Percentiles rank a stretch among this genome's conserved stretches.
Evolutionary conservation across 768 basidiomycete species (phyloP).

Genomic region (Rhizopogon vulgaris): DNA sequence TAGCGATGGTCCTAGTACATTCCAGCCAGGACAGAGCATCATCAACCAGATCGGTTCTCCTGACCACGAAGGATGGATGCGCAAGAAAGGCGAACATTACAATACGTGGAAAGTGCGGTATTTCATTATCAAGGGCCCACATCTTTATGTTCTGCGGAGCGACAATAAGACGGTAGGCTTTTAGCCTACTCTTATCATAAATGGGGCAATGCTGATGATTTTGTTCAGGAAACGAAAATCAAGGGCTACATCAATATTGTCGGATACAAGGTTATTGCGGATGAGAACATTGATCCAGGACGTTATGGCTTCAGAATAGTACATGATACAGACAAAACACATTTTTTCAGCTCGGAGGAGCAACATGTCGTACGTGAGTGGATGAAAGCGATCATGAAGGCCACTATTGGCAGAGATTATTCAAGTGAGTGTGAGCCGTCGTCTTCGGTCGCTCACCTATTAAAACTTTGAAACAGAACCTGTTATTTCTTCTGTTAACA

Average conservation of each 20-base stretch:
- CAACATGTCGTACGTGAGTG: conserved; percentile 83
- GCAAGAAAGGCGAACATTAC: conserved; percentile 91
- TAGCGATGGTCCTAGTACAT: conserved; percentile 21
- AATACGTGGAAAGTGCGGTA: conserved; percentile 90
- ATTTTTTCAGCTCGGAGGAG: conserved; percentile 91
- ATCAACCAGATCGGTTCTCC: conserved; percentile 87
- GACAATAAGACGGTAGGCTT: conserved; percentile 45
- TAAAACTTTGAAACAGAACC: conserved; percentile 51
- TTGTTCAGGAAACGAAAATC: conserved; percentile 77
- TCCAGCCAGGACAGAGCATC: conserved; percentile 65
- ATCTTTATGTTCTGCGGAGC: conserved; percentile 83
- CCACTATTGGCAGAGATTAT: conserved; percentile 93
- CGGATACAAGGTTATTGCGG: conserved; percentile 90
- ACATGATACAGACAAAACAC: conserved; percentile 80
- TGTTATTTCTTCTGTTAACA: conserved; percentile 93
- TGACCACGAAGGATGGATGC: conserved; percentile 91
- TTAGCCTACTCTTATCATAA: neutral
- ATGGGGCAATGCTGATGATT: neutral
- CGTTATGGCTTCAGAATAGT: conserved; percentile 93
- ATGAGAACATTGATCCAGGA: conserved; percentile 88
- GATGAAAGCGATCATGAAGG: conserved; percentile 99
- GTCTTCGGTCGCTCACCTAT: neutral
- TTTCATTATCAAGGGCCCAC: conserved; percentile 87
- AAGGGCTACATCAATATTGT: conserved; percentile 93
- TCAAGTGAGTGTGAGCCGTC: conserved; percentile 51